Evolutionary conservation across 495 filamentous ascomycete genomes (phyloP).

Genomic region (Cercophora samala): DNA sequence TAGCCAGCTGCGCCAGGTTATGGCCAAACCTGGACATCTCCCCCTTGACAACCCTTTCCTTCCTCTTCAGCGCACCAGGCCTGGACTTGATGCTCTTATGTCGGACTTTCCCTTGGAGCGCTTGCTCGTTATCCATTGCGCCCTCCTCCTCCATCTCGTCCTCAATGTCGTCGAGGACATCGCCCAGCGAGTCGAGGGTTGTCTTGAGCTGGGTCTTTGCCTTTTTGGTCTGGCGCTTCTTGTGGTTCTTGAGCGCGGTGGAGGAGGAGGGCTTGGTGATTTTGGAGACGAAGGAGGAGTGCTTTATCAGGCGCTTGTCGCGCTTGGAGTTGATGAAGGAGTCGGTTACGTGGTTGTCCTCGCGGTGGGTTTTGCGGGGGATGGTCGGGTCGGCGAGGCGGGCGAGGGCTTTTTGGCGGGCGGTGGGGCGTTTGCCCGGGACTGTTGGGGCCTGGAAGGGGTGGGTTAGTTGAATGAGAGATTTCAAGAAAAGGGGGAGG

Average conservation of each 20-base stretch:
- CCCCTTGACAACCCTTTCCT: constrained; percentile 68
- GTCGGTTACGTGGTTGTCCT: constrained; percentile 38
- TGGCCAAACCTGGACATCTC: constrained; percentile 79
- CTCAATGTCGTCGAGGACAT: constrained; percentile 63
- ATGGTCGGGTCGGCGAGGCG: constrained; percentile 34
- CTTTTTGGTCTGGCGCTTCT: constrained; percentile 67
- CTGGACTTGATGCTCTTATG: constrained; percentile 67
- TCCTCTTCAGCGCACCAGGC: constrained; percentile 78
- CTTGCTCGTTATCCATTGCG: constrained; percentile 35
- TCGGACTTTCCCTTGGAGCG: constrained; percentile 51
- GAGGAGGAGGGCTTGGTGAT: constrained; percentile 59
- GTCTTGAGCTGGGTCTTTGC: constrained; percentile 50
- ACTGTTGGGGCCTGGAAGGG: constrained; percentile 32
- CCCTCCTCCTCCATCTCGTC: constrained; percentile 38
- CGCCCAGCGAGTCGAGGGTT: constrained; percentile 71
- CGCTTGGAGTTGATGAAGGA: constrained; percentile 64
- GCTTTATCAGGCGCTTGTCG: constrained; percentile 74
- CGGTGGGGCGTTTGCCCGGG: constrained; percentile 31
- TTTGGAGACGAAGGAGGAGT: constrained; percentile 67
- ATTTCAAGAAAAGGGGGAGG: neutral
- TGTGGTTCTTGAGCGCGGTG: constrained; percentile 43
- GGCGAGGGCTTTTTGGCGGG: constrained; percentile 31
- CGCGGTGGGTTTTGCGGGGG: constrained; percentile 43
- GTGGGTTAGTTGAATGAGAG: constrained; percentile 6
- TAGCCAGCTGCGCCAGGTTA: constrained; percentile 69